Evolutionary conservation across 2,329 filamentous ascomycete genomes (phyloP), one percentile per base, ranked within the genome.

Genomic region (Colletotrichum tropicale): DNA sequence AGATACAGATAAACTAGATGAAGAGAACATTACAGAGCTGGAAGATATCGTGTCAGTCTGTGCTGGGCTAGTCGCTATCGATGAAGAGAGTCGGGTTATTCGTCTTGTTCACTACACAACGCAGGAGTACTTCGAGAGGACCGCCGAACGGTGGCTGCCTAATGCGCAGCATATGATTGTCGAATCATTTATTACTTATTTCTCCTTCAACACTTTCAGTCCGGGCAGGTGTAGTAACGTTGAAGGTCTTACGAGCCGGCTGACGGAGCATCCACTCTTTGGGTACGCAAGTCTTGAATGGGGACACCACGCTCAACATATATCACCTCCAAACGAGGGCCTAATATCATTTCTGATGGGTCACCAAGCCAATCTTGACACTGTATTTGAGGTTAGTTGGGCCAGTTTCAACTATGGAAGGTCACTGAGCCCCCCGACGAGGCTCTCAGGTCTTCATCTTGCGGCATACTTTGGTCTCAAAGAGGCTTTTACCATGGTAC

Each of bases 61-160:
- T 72, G 83, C 82, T 36, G 87, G 87, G 1, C 68, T 89, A 12
- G 83, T 89, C 3, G 84, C 82, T 0, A 52, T 87, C 4, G 85
- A 89, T 43, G 72, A 84, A 60, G 77, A 85, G 58, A 88, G 81
- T 64, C 64, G 80, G 21, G 80, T 84, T 30, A 79, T 89, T 13
- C 82, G 85, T 5, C 76, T 89, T 0, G 85, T 87, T 5, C 87
- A 89, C 76, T 86, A 87, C 70, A 89, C 88, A 0, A 81, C 86
- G 2, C 84, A 88, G 58, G 83, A 88, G 52, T 89, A 87, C 77
- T 83, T 89, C 56, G 80, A 85, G 21, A 64, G 74, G 15, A 84
- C 77, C 1, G 61, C 71, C 13, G 43, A 9, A 0, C 26, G 61
- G 6, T 85, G 82, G 80, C 83, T 88, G 68, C 80, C 80, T 0